Percentiles rank a stretch among this genome's conserved stretches.
phyloP scores from a whole-genome alignment of 495 filamentous ascomycete genomes.

The Hyaloscypha variabilis region DNA sequence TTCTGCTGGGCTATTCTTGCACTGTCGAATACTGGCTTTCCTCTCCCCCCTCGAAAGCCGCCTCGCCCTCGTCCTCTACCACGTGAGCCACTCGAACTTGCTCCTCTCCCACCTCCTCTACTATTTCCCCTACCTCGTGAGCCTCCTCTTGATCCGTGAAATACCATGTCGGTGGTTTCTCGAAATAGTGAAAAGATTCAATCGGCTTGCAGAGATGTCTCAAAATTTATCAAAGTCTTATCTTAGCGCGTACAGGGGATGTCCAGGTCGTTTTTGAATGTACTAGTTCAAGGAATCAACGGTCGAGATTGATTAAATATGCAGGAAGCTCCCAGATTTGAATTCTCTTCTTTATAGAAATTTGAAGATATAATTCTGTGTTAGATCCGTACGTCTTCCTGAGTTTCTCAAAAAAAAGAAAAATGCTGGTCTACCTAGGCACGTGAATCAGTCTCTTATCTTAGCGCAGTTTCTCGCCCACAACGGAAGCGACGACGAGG shows the following conservation, averaged over 20 bases:
- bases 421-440: too few relatives aligned
- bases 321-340: too few relatives aligned
- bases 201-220: not conserved
- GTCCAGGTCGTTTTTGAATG: not conserved
- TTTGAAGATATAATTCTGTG: too few relatives aligned
- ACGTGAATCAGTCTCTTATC: constrained; percentile 25
- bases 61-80: constrained; percentile 39
- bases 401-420: too few relatives aligned
- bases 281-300: too few relatives aligned
- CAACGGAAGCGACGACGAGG: constrained; percentile 15
- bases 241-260: constrained; percentile 22
- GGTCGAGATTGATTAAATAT: too few relatives aligned
- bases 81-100: constrained; percentile 25
- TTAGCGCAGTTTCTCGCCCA: constrained; percentile 31
- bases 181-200: not conserved
- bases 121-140: constrained; percentile 30
- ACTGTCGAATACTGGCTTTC: constrained; percentile 40
- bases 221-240: constrained; percentile 19
- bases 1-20: constrained; percentile 39
- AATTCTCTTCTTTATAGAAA: too few relatives aligned
- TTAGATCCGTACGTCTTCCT: too few relatives aligned
- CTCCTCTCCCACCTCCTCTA: constrained; percentile 32
- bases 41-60: constrained; percentile 39
- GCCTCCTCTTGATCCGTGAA: constrained; percentile 31
- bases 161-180: constrained; percentile 25